Conservation (phyloP, 1,139 yeast species). For the Casaregolazyma suthepensis region DNA sequence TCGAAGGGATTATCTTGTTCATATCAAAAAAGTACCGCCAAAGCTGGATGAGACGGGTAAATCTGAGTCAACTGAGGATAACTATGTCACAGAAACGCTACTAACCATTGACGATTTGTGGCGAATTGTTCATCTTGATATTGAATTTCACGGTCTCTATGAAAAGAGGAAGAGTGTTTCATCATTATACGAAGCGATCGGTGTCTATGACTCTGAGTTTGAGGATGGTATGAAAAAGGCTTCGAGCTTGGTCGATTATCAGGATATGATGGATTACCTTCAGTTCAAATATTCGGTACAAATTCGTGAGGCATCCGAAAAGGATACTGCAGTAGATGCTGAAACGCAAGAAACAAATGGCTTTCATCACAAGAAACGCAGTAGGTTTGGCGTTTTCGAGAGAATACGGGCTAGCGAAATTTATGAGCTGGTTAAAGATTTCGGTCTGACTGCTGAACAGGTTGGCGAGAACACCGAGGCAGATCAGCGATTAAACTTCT, state of each 20-base stretch:
- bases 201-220: slow-evolving; percentile 53
- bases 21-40: slow-evolving; percentile 34
- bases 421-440: slow-evolving; percentile 61
- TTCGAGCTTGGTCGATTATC: slow-evolving; percentile 68
- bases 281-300: slow-evolving; percentile 76
- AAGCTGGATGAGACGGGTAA: slow-evolving; percentile 45
- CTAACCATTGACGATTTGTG: slow-evolving; percentile 65
- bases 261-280: slow-evolving; percentile 80
- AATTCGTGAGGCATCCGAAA: slow-evolving; percentile 32
- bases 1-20: slow-evolving; percentile 78
- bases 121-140: slow-evolving; percentile 81
- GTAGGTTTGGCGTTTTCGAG: slow-evolving; percentile 69
- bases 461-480: slow-evolving; percentile 80
- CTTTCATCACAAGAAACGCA: slow-evolving; percentile 36
- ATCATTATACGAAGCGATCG: slow-evolving; percentile 50
- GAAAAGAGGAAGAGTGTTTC: slow-evolving; percentile 66
- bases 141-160: slow-evolving; percentile 80
- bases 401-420: slow-evolving; percentile 64
- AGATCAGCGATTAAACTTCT: slow-evolving; percentile 61
- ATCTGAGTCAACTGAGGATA: slow-evolving; percentile 34
- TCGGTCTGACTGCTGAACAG: slow-evolving; percentile 73
- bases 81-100: slow-evolving; percentile 38
- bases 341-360: slow-evolving; percentile 37
- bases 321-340: slow-evolving; percentile 36
- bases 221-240: slow-evolving; percentile 52